Base-by-base conservation (phyloP, 495 filamentous ascomycete genomes). In the Pyrenopolyporus hunteri region DNA sequence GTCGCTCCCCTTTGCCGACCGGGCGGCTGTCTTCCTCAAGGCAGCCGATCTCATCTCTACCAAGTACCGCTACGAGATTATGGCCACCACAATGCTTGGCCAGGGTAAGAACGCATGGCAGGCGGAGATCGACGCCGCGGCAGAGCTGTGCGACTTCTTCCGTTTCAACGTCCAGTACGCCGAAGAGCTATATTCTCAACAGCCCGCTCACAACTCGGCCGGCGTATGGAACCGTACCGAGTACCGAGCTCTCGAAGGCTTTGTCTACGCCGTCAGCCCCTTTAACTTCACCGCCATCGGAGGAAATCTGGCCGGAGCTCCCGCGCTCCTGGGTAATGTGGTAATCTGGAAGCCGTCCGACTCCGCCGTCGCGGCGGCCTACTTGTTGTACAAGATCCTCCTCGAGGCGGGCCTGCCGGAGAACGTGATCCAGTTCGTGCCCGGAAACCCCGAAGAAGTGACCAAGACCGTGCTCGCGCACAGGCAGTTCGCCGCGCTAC, bases 21-120 rank as follows among this genome's bases (percentile, higher is more conserved):
- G 92, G 43, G 93, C 93, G n/a, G 91, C 92, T 57, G 78, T 97
- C 61, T 97, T 97, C 77, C 83, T 97, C 37, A 96, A 96, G 78
- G 92, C 92, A 1, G 92, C 92, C 8, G 92, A 96, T 69, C 76
- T 97, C 52, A 86, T 97, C 66, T 78, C 89, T 28, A 86, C 84
- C 58, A 96, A 96, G 74, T 96, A 97, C 77, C 84, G 92, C 64
- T 95, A 95, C 72, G 89, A 94, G 56, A 79, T 97, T 52, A 93
- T 96, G 88, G 92, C 93, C 5, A 83, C 91, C 31, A 97, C 92
- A 6, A 96, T 97, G 83, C 80, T 96, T 17, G 92, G 92, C 25
- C 92, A 97, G 74, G 92, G 92, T 60, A 97, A 97, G 82, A 96
- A 96, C 73, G 89, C 89, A 19, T 96, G 91, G 91, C 92, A 97